Base-by-base conservation (phyloP, 2,329 filamentous ascomycete species). In the Fusarium bulbicola region DNA sequence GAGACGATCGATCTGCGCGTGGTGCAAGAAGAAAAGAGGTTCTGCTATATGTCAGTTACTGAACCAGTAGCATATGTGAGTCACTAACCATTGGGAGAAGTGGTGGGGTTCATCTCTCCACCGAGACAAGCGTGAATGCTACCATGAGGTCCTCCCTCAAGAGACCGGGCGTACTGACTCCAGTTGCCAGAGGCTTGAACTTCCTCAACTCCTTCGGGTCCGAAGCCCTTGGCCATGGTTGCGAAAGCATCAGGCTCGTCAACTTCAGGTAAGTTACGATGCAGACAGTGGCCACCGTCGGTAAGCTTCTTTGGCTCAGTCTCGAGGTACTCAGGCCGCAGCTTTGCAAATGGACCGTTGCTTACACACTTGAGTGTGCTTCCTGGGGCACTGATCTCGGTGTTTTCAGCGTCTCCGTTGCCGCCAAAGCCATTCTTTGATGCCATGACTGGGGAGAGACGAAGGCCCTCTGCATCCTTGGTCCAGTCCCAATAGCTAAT, bases 21-120 rank as follows among this genome's bases (percentile, higher is more conserved):
- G 64, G 9, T 68, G 66, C 14, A 68, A 5, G 43, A 68, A 68
- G 43, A 68, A 68, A 2, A 68, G 57, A 37, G 66, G 64, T 9
- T 68, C 61, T 63, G 2, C 1, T 1, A 26, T 6, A 2, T 8
- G 40, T 57, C 16, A 57, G 7, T 15, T 12, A 7, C 9, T 3
- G 6, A 5, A 26, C 2, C 3, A 6, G 7, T 3, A 10, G 20
- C 3, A 28, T 16, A 10, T 1, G 7, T 10, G 5, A 13, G 1
- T 16, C 14, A 45, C 60, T 20, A 3, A 63, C 60, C 65, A 6
- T 68, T 68, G 1, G 65, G 65, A 5, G 65, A 68, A 4, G 65
- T 68, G 3, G 56, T 62, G 5, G 63, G 63, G 12, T 62, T 68
- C 65, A 68, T 68, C 14, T 68, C 65, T n/a, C 65, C 65, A 1